These are phyloP conservation scores for Sporothrix schenckii DNA, from an alignment of 2,329 filamentous ascomycete genomes.

Conservation along the genomic window DNA sequence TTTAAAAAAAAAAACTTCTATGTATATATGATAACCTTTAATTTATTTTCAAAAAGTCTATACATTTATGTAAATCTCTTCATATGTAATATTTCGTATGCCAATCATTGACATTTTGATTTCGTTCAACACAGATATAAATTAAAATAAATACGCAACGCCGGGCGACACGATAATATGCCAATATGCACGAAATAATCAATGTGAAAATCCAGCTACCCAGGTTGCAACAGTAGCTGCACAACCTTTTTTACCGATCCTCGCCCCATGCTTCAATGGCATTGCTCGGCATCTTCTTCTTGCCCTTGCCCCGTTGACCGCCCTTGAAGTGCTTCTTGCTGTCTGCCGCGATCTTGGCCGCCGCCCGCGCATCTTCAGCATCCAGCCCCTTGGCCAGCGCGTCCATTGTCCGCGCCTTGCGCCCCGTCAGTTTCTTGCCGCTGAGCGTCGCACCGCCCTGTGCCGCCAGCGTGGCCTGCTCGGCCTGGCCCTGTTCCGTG, in stretches of 20 bases:
- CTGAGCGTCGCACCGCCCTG: slow-evolving; percentile 33
- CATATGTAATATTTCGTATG: not conserved
- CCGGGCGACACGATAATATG: not conserved
- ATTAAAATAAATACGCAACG: slow-evolving; percentile 1
- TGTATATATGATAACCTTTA: too few relatives aligned
- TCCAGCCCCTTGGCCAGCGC: slow-evolving; percentile 86
- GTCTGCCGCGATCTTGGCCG: slow-evolving; percentile 58
- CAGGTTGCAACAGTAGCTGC: not conserved
- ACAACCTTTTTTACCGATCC: not conserved
- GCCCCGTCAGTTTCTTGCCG: slow-evolving; percentile 71
- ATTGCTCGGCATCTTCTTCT: slow-evolving; percentile 41
- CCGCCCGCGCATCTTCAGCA: slow-evolving; percentile 70
- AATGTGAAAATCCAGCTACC: not conserved
- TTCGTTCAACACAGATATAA: not conserved
- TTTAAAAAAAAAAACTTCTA: not conserved
- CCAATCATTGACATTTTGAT: not conserved
- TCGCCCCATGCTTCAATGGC: slow-evolving; percentile 30
- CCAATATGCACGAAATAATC: not conserved
- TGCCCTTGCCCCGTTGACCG: slow-evolving; percentile 57
- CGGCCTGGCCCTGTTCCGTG: slow-evolving; percentile 68
- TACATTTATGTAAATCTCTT: not conserved
- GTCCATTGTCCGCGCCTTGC: slow-evolving; percentile 79
- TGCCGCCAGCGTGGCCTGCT: slow-evolving; percentile 36
- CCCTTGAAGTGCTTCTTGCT: slow-evolving; percentile 96
- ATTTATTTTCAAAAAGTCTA: not conserved